Conservation (phyloP, 768 basidiomycete genomes). For the Rhizopogon rudus region DNA sequence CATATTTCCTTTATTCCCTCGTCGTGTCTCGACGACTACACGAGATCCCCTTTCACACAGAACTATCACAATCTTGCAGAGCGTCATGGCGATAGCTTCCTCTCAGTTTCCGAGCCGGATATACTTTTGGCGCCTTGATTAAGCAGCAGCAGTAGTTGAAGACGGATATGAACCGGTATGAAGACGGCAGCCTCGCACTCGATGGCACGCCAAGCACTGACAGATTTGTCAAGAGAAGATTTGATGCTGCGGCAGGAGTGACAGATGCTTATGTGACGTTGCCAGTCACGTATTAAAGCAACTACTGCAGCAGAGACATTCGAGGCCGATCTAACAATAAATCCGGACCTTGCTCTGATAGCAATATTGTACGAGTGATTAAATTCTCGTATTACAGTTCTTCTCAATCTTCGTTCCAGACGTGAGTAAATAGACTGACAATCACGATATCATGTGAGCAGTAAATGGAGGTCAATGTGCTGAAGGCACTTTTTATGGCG, state of each 20-base stretch:
- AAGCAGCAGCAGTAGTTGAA: neutral
- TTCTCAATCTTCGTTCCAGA: neutral
- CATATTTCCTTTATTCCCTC: neutral
- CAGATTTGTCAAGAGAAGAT: neutral
- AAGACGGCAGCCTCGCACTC: neutral
- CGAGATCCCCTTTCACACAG: neutral
- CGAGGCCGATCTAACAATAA: neutral
- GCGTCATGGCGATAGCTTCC: neutral
- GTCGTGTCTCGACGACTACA: neutral
- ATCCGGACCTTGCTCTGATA: neutral
- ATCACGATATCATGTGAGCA: neutral
- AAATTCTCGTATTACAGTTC: neutral
- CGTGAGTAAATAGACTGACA: neutral
- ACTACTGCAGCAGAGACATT: neutral
- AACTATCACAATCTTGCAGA: neutral
- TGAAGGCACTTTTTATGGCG: neutral
- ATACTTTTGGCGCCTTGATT: neutral
- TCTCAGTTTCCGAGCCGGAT: neutral
- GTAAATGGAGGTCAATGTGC: neutral
- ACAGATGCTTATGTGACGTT: neutral
- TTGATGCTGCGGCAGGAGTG: too few relatives aligned
- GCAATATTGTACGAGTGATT: neutral
- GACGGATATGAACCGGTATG: neutral
- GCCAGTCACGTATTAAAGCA: neutral
- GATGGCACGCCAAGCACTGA: neutral